A percentile compares a stretch with the other conserved stretches of the same genome.
These are phyloP conservation scores for Protomyces pachydermus DNA, from an alignment of 1,139 yeast genomes.

Conservation along the genomic window DNA sequence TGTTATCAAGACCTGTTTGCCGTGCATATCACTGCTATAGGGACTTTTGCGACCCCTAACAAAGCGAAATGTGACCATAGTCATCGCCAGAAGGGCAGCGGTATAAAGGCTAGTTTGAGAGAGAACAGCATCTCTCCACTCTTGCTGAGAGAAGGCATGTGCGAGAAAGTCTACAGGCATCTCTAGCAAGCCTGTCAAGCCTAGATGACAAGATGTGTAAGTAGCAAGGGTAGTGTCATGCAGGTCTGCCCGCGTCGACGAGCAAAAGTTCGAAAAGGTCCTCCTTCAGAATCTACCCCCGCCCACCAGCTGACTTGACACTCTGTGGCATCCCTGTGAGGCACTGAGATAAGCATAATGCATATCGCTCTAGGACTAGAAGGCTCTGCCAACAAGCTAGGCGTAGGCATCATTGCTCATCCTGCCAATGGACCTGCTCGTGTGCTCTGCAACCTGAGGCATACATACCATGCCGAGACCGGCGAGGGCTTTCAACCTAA, in stretches of 20 bases:
- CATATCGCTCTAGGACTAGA: constrained; percentile 76
- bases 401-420: constrained; percentile 86
- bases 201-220: too few species aligned
- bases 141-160: constrained; percentile 6
- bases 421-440: constrained; percentile 54
- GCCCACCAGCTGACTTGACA: neutral
- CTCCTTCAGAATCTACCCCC: neutral
- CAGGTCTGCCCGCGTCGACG: too few species aligned
- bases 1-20: constrained; percentile 73
- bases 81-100: neutral
- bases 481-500: constrained; percentile 97
- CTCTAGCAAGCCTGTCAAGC: neutral
- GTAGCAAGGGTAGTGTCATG: too few species aligned
- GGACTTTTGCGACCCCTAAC: constrained; percentile 47
- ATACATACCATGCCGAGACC: constrained; percentile 92
- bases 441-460: constrained; percentile 81
- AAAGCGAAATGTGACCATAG: constrained; percentile 4
- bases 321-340: neutral
- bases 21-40: constrained; percentile 90
- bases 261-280: too few species aligned
- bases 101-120: neutral
- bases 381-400: constrained; percentile 94
- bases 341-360: neutral
- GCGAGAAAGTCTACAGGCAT: constrained; percentile 24
- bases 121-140: constrained; percentile 4